phyloP scores from a whole-genome alignment of 1,284 basidiomycete genomes.

The Malassezia equina region DNA sequence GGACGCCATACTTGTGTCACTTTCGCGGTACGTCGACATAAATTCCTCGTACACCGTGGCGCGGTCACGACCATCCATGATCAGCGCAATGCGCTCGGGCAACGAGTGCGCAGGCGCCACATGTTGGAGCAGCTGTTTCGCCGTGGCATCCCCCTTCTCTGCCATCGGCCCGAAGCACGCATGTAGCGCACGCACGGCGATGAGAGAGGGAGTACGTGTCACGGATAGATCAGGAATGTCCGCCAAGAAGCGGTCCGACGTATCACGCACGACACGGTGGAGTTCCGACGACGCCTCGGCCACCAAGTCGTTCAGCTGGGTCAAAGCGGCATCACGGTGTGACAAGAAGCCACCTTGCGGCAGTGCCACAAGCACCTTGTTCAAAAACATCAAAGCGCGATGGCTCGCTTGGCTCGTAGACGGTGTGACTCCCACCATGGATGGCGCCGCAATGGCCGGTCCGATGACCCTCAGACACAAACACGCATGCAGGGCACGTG shows the following conservation, averaged over 20 bases:
- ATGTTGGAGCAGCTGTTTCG: background rate
- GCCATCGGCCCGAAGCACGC: background rate
- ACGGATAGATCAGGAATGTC: background rate
- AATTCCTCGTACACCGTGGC: background rate
- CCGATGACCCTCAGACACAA: constrained; percentile 7
- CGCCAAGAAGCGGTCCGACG: background rate
- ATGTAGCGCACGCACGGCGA: background rate
- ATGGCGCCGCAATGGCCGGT: constrained; percentile 4
- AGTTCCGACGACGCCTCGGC: background rate
- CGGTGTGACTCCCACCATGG: background rate
- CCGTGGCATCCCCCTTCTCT: background rate
- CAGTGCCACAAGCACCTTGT: constrained; percentile 10
- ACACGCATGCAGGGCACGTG: background rate
- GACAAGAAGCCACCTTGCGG: constrained; percentile 1
- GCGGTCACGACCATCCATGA: background rate
- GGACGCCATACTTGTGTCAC: background rate
- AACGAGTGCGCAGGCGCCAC: background rate
- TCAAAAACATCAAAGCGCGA: constrained; percentile 1
- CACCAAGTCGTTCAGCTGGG: background rate
- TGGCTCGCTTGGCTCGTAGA: background rate
- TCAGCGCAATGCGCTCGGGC: background rate
- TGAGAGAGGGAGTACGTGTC: background rate
- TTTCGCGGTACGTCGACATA: background rate
- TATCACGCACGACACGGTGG: background rate
- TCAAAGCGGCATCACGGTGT: background rate